Evolutionary conservation across 1,284 basidiomycete genomes (phyloP), one percentile per base, ranked within the genome.

Genomic region (Papiliotrema flavescens): DNA sequence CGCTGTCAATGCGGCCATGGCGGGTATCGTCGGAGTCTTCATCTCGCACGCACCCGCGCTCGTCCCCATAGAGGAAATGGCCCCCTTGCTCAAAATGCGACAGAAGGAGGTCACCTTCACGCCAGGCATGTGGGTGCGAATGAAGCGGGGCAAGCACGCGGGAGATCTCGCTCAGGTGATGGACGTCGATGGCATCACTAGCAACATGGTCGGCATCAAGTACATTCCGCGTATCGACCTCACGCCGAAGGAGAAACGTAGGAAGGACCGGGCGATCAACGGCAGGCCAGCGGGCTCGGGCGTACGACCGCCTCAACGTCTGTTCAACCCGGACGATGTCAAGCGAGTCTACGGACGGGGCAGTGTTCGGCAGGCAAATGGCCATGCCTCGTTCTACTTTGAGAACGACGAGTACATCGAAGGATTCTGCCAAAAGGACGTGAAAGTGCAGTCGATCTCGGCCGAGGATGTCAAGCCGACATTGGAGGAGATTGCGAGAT

Each of bases 31-130:
- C 50, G 95, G 94, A 52, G 86, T 95, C 50, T 98, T 93, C 76
- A 81, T 85, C 36, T 64, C 65, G 62, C 85, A 87, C 50, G 88
- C 88, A 19, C 83, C 93, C 59, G 82, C 84, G 40, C 84, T 98
- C 39, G 92, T 98, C 1, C 94, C 94, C 8, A 94, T 98, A 60
- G 91, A 97, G 64, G 95, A 99, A 80, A 98, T 98, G 95, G 91
- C 94, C 6, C 92, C 90, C 60, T 79, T 98, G 34, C 82, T 98
- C 62, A 90, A 91, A 72, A 96, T 97, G 67, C 96, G 94, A 80
- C 94, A 95, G 78, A 89, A 93, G 69, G 90, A 93, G 62, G 79
- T 88, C 53, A 88, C 88, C 1, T 84, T 98, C 45, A 85, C 85
- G 19, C 85, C 86, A 1, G 92, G 92, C 34, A 89, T 86, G 65